phyloP scores from a whole-genome alignment of 2,329 filamentous ascomycete genomes.

The Fusarium agapanthi region DNA sequence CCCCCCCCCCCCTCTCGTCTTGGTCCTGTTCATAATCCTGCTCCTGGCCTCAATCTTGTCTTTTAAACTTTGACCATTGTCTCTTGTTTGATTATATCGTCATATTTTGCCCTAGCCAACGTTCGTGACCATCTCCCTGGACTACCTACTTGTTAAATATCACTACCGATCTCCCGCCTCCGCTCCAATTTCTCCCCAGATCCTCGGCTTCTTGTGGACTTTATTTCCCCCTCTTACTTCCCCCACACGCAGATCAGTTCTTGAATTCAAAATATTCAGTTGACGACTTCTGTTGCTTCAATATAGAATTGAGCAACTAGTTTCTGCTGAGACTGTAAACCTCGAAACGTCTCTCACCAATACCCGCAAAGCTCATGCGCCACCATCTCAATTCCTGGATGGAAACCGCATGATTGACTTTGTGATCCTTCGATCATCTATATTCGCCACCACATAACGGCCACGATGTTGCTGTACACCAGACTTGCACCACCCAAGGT shows the following conservation, averaged over 20 bases:
- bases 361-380: slow-evolving; percentile 14
- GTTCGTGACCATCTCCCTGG: neutral
- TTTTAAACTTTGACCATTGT: slow-evolving; percentile 1
- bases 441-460: slow-evolving; percentile 29
- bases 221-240: slow-evolving; percentile 18
- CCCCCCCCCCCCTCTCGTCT: neutral
- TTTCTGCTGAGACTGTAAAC: neutral
- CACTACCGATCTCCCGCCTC: slow-evolving; percentile 20
- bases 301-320: neutral
- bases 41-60: slow-evolving; percentile 3
- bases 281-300: slow-evolving; percentile 4
- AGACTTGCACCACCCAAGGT: slow-evolving; percentile 64
- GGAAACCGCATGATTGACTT: slow-evolving; percentile 34
- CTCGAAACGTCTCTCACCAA: neutral
- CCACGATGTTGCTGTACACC: slow-evolving; percentile 66
- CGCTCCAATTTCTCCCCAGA: slow-evolving; percentile 24
- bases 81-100: slow-evolving; percentile 9
- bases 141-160: slow-evolving; percentile 9
- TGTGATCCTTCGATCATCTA: slow-evolving; percentile 36
- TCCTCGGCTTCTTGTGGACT: slow-evolving; percentile 26
- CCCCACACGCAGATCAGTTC: slow-evolving; percentile 33
- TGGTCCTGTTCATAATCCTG: neutral
- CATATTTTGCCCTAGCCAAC: neutral
- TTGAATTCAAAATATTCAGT: slow-evolving; percentile 10
- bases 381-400: slow-evolving; percentile 14